Evolutionary conservation across 192 early-diverging fungal species (phyloP).

Genomic region (Coemansia erecta): DNA sequence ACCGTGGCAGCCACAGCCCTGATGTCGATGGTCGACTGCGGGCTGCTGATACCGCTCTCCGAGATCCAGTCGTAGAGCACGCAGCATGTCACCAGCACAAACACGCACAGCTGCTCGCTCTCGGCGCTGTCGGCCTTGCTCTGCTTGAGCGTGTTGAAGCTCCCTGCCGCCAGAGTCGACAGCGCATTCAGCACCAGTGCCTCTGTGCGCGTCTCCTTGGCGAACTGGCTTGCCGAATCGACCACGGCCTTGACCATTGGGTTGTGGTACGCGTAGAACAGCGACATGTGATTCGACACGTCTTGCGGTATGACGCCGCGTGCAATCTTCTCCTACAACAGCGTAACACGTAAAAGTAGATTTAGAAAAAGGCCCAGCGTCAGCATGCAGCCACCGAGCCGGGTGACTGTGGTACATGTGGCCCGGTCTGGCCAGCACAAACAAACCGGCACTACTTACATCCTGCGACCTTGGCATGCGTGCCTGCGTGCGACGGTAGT

Average conservation of each 20-base stretch:
- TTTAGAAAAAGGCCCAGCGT: too few species aligned
- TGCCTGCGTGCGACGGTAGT: constrained; percentile 86
- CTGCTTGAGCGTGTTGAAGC: constrained; percentile 76
- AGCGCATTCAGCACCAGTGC: constrained; percentile 66
- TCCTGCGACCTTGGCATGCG: constrained; percentile 71
- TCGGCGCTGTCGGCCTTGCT: constrained; percentile 54
- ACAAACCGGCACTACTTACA: too few species aligned
- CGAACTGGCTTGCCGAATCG: constrained; percentile 71
- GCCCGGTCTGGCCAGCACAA: too few species aligned
- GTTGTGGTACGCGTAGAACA: constrained; percentile 94
- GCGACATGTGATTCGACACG: constrained; percentile 88
- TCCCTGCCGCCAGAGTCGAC: constrained; percentile 72
- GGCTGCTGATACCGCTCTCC: constrained; percentile 70
- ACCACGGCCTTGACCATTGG: constrained; percentile 90
- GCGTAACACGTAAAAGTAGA: neutral
- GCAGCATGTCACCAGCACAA: constrained; percentile 85
- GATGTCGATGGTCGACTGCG: constrained; percentile 79
- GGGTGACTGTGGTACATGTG: too few species aligned
- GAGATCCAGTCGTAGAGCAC: constrained; percentile 91
- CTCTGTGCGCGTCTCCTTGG: constrained; percentile 55
- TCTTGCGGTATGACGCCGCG: constrained; percentile 74
- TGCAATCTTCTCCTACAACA: constrained; percentile 54
- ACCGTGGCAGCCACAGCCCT: constrained; percentile 35
- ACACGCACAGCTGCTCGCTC: constrained; percentile 73
- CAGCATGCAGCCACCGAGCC: too few species aligned